Evolutionary conservation across 768 basidiomycete genomes (phyloP).

Genomic region (Chiua virens): DNA sequence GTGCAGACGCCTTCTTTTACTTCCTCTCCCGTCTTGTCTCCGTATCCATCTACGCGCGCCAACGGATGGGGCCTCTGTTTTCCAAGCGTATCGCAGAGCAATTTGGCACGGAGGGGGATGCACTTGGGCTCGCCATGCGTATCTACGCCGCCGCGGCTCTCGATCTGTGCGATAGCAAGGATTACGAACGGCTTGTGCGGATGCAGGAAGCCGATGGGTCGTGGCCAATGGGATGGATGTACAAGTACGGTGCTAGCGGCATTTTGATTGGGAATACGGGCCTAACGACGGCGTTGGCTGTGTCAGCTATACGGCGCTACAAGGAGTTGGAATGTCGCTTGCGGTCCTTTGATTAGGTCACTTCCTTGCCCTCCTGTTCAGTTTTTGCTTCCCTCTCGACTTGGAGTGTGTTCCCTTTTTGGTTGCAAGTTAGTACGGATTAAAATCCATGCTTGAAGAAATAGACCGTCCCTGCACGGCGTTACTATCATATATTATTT

Average conservation of each 20-base stretch:
- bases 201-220: slow-evolving; percentile 23
- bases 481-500: too few species aligned
- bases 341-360: slow-evolving; percentile 11
- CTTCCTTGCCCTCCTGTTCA: too few species aligned
- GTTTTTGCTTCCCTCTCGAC: too few species aligned
- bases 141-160: slow-evolving; percentile 10
- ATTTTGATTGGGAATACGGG: slow-evolving; percentile 18
- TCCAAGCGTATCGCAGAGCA: slow-evolving; percentile 13
- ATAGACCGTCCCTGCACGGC: too few species aligned
- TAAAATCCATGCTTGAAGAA: too few species aligned
- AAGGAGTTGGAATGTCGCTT: slow-evolving; percentile 9
- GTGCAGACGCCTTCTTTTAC: slow-evolving; percentile 18
- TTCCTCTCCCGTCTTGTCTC: slow-evolving; percentile 23
- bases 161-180: slow-evolving; percentile 11
- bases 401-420: too few species aligned
- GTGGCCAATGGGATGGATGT: slow-evolving; percentile 22
- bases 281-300: slow-evolving; percentile 20
- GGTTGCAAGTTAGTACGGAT: too few species aligned
- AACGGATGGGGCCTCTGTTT: slow-evolving; percentile 12
- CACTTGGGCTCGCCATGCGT: slow-evolving; percentile 20
- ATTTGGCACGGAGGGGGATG: slow-evolving; percentile 19
- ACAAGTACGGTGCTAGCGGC: slow-evolving; percentile 5
- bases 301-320: slow-evolving; percentile 17
- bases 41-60: slow-evolving; percentile 16
- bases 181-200: slow-evolving; percentile 14